Percentiles rank a stretch among this genome's conserved stretches.
Conservation (phyloP, 1,284 basidiomycete species). For the Rhodotorula sp. region DNA sequence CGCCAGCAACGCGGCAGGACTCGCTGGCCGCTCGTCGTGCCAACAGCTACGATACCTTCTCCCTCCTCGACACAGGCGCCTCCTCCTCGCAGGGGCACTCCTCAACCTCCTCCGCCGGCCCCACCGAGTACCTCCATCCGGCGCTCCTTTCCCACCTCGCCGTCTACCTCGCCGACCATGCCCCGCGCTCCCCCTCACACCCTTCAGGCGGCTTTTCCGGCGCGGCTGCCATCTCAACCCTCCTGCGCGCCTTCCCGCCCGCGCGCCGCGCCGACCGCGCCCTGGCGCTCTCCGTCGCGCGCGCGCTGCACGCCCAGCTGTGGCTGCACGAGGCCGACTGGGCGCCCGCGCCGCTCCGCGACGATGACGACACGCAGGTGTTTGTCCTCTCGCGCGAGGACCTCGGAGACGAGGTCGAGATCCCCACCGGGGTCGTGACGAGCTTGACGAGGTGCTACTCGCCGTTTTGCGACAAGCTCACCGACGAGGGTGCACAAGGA, state of each 20-base stretch:
- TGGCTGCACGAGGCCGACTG: slow-evolving; percentile 86
- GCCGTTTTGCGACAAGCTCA: slow-evolving; percentile 71
- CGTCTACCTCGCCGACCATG: slow-evolving; percentile 79
- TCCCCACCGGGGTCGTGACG: slow-evolving; percentile 81
- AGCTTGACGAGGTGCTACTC: slow-evolving; percentile 61
- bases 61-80: background rate
- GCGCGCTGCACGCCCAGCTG: slow-evolving; percentile 84
- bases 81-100: background rate
- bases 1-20: slow-evolving; percentile 10
- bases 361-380: background rate
- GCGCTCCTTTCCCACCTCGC: slow-evolving; percentile 84
- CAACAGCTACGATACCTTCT: background rate
- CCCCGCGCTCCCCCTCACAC: slow-evolving; percentile 80
- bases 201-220: slow-evolving; percentile 87
- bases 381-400: slow-evolving; percentile 37
- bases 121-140: slow-evolving; percentile 67
- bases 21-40: too few relatives aligned
- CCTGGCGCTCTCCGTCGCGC: slow-evolving; percentile 78
- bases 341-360: background rate
- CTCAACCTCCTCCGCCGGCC: background rate
- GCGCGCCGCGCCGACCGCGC: slow-evolving; percentile 40
- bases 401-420: slow-evolving; percentile 56
- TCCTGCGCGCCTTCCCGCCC: background rate
- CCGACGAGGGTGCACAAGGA: slow-evolving; percentile 29
- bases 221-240: slow-evolving; percentile 82